Evolutionary conservation across 345 rosid genomes (phyloP), one percentile per base, ranked within the genome.

Genomic region (Laguncularia racemosa): DNA sequence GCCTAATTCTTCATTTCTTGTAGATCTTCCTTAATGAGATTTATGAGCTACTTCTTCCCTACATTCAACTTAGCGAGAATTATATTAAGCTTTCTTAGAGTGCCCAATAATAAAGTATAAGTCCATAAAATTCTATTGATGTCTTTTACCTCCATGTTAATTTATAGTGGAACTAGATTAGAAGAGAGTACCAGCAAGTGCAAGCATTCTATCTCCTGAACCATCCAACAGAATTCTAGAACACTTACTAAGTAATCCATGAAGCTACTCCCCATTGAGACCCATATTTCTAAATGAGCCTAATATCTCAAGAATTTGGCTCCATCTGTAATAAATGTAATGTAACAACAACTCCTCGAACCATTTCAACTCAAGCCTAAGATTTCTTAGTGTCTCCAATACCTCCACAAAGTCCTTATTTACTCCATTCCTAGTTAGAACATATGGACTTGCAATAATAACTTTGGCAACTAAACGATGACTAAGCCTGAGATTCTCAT

Each of bases 401-500:
- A 78, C 78, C 75, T 75, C 53, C n/a, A n/a, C n/a, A n/a, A n/a
- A n/a, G n/a, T n/a, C n/a, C n/a, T n/a, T n/a, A n/a, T n/a, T n/a
- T n/a, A n/a, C n/a, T n/a, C n/a, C n/a, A n/a, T n/a, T n/a, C n/a
- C n/a, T n/a, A n/a, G n/a, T n/a, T n/a, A n/a, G n/a, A n/a, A n/a
- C n/a, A n/a, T n/a, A n/a, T n/a, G n/a, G n/a, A n/a, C n/a, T n/a
- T n/a, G n/a, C n/a, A n/a, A n/a, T n/a, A n/a, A n/a, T n/a, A n/a
- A n/a, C n/a, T n/a, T n/a, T n/a, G n/a, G n/a, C n/a, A n/a, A n/a
- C n/a, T n/a, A n/a, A n/a, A n/a, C n/a, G n/a, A n/a, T n/a, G n/a
- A n/a, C n/a, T n/a, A n/a, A n/a, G 71, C 71, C 83, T 91, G 65
- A 91, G 63, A 45, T 76, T 69, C 65, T 82, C 86, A 59, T 76